Conservation (phyloP, 2,329 filamentous ascomycete genomes). For the Dactylellina haptotyla region DNA sequence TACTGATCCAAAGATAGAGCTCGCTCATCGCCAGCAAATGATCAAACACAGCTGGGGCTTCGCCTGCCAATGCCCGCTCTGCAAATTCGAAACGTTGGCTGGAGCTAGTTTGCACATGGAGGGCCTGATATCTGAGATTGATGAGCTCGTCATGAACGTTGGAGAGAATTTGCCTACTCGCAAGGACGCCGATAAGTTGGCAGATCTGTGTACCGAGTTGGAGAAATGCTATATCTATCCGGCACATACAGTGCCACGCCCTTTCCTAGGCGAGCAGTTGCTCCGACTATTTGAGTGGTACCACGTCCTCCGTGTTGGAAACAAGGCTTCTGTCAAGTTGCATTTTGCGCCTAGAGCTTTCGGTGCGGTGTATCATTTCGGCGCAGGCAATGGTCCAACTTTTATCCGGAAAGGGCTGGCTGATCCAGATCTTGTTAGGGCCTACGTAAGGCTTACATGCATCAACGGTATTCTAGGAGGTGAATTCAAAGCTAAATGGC, state of each 20-base stretch:
- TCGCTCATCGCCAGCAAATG: not conserved
- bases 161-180: not conserved
- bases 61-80: conserved; percentile 21
- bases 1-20: conserved; percentile 1
- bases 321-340: not conserved
- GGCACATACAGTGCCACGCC: not conserved
- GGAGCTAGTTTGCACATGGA: not conserved
- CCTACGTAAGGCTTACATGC: conserved; percentile 19
- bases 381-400: not conserved
- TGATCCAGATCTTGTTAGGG: conserved; percentile 29
- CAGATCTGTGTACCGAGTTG: not conserved
- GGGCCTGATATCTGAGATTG: not conserved
- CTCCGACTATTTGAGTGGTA: conserved; percentile 10
- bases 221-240: conserved; percentile 14
- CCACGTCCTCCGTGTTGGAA: not conserved
- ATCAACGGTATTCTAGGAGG: not conserved
- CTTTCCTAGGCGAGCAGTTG: conserved; percentile 22
- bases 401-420: conserved; percentile 19
- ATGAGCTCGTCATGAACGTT: not conserved
- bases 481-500: conserved; percentile 10
- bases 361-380: conserved; percentile 8
- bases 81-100: conserved; percentile 8
- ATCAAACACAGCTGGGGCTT: conserved; percentile 30
- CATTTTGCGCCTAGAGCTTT: conserved; percentile 19
- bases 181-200: conserved; percentile 3